phyloP scores from a whole-genome alignment of 805 yeast species.

The Schizosaccharomyces osmophilus region DNA sequence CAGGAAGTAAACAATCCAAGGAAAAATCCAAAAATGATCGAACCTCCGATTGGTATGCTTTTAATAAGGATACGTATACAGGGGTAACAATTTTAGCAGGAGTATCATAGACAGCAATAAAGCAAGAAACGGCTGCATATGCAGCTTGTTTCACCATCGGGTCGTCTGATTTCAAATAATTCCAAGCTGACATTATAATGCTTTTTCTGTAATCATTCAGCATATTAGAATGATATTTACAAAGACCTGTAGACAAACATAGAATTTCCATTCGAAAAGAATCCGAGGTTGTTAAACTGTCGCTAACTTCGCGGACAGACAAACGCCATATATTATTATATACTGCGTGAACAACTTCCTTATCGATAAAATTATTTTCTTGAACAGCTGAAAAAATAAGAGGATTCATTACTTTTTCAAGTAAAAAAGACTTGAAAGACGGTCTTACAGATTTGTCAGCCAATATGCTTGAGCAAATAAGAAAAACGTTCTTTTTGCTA shows the following conservation, averaged over 20 bases:
- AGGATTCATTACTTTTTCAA: neutral
- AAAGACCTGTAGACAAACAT: slow-evolving; percentile 55
- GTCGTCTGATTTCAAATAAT: slow-evolving; percentile 71
- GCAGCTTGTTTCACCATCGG: slow-evolving; percentile 77
- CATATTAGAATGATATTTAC: slow-evolving; percentile 38
- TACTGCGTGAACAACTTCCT: slow-evolving; percentile 39
- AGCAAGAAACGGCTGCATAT: slow-evolving; percentile 63
- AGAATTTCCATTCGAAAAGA: slow-evolving; percentile 62
- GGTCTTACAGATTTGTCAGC: neutral
- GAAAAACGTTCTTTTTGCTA: neutral
- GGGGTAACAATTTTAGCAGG: slow-evolving; percentile 74
- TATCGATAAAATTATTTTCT: slow-evolving; percentile 16
- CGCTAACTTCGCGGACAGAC: slow-evolving; percentile 8
- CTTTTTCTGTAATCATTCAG: slow-evolving; percentile 49
- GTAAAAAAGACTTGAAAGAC: neutral
- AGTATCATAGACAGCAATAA: slow-evolving; percentile 69
- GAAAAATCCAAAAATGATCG: slow-evolving; percentile 68
- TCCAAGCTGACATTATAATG: slow-evolving; percentile 85
- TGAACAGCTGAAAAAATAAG: neutral
- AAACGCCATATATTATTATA: slow-evolving; percentile 53
- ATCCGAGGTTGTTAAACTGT: slow-evolving; percentile 20
- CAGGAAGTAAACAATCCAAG: slow-evolving; percentile 62
- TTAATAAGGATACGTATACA: slow-evolving; percentile 67
- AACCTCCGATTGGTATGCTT: slow-evolving; percentile 69
- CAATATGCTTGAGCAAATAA: neutral